A percentile compares a stretch with the other conserved stretches of the same genome.
phyloP scores from a whole-genome alignment of 139 green algal genomes.

The Asterochloris erici region DNA sequence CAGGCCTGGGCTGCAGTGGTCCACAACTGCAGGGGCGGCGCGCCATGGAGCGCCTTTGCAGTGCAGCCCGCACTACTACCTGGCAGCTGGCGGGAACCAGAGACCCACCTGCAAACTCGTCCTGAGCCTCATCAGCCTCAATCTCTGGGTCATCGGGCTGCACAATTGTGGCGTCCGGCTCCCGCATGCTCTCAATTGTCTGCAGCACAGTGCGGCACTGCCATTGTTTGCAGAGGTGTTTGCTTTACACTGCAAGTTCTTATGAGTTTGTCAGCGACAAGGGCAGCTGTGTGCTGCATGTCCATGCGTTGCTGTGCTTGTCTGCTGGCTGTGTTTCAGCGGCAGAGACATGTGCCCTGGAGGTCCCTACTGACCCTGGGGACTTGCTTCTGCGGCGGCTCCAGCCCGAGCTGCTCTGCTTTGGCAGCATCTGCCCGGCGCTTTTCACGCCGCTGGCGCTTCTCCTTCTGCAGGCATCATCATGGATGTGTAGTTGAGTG shows the following conservation, averaged over 20 bases:
- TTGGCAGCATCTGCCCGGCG: conserved; percentile 56
- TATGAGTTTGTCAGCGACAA: neutral
- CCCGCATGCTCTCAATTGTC: conserved; percentile 89
- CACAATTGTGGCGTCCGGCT: conserved; percentile 81
- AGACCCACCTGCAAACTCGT: conserved; percentile 80
- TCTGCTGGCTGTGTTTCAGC: neutral
- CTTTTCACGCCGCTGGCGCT: conserved; percentile 63
- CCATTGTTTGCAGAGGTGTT: neutral
- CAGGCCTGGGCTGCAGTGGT: too few species aligned
- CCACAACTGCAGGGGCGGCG: too few species aligned
- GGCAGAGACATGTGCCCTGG: neutral
- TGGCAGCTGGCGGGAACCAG: neutral
- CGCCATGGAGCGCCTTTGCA: too few species aligned
- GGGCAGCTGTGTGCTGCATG: neutral
- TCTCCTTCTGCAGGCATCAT: conserved; percentile 55
- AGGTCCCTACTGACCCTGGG: conserved; percentile 53
- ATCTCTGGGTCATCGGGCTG: conserved; percentile 76
- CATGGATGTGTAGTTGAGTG: neutral
- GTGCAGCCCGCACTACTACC: neutral
- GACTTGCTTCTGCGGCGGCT: conserved; percentile 60
- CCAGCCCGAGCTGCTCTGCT: conserved; percentile 61
- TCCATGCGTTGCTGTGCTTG: neutral
- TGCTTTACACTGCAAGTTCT: neutral
- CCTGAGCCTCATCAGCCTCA: conserved; percentile 69
- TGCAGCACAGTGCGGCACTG: conserved; percentile 11